Percentiles rank a stretch among this genome's conserved stretches.
These are phyloP conservation scores for Cystofilobasidium ferigula DNA, from an alignment of 768 basidiomycete genomes.

Conservation along the genomic window DNA sequence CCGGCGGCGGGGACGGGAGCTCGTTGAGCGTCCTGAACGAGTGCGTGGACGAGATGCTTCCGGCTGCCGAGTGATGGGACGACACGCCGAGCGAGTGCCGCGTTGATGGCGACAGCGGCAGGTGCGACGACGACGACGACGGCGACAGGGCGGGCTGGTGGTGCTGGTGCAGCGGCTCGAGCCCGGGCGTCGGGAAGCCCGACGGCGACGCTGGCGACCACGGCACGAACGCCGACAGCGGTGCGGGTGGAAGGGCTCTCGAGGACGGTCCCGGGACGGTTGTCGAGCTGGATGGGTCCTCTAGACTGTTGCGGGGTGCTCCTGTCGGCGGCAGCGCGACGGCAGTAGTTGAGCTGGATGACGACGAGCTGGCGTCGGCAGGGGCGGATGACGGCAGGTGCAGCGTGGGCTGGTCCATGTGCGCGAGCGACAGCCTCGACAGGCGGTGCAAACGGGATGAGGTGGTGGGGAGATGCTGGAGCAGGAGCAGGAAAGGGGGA, in stretches of 20 bases:
- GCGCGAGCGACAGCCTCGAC: neutral
- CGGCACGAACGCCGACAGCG: neutral
- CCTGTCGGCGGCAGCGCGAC: too few relatives aligned
- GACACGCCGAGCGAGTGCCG: neutral
- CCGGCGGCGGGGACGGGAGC: constrained; percentile 8
- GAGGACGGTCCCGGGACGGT: neutral
- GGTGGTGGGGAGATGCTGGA: too few relatives aligned
- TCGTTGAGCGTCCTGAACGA: constrained; percentile 2
- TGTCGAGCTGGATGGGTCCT: neutral
- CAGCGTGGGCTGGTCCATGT: neutral
- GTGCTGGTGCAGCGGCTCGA: neutral
- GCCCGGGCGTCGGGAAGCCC: neutral
- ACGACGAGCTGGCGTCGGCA: too few relatives aligned
- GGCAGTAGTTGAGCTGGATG: too few relatives aligned
- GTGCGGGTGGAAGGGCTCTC: neutral
- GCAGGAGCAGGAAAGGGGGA: too few relatives aligned
- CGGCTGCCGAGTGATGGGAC: neutral
- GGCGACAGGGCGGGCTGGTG: neutral
- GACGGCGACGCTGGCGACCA: neutral
- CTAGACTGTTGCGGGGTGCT: neutral
- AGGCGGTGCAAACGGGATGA: too few relatives aligned
- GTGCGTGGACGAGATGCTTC: neutral
- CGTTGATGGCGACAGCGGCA: too few relatives aligned
- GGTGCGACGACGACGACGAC: neutral
- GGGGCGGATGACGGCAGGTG: neutral